Base-by-base conservation (phyloP, 768 basidiomycete genomes). In the Hemileccinum rubropunctum region DNA sequence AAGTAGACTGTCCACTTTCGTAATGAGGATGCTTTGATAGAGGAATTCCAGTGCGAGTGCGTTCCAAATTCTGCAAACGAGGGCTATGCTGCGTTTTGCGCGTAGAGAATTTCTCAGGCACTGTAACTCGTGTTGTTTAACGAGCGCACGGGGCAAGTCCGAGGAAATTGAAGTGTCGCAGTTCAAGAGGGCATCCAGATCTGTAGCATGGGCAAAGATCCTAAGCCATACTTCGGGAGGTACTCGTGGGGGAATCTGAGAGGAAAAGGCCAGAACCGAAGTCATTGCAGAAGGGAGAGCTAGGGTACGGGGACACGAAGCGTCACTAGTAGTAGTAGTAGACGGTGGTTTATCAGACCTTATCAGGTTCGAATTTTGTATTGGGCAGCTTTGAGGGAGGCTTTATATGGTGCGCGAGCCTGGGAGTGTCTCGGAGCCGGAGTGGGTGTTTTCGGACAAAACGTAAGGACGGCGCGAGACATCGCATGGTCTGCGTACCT, bases 191-290 rank as follows among this genome's bases (percentile, higher is more conserved):
- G 39, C 38, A 12, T 40, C 54, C 6, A 57, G 18, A 32, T 54
- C 44, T 5, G 63, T 54, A 11, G 61, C 61, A 28, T 58, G 47
- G 30, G 30, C 15, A 42, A 67, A 67, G 27, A 67, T 56, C 36
- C 39, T 57, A 15, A 63, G 53, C 66, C 66, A 67, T 35, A 67
- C 46, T 51, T 66, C 66, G 17, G 66, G 63, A 26, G 64, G 64
- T 12, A 67, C 52, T 11, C 15, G 45, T 9, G 45, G 42, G n/a
- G 45, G n/a, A 1, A 33, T 32, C 13, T 34, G 52, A 13, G 23
- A 12, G 3, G 35, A 26, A 43, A 45, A 33, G 18, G 38, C 23
- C 17, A 28, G 39, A 38, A 36, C 18, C 7, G 45, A 46, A 12
- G 50, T 43, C 58, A 63, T 66, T 18, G 50, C n/a, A 17, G 23